Evolutionary conservation across 768 basidiomycete genomes (phyloP).

Genomic region (Phanerodontia chrysosporium): DNA sequence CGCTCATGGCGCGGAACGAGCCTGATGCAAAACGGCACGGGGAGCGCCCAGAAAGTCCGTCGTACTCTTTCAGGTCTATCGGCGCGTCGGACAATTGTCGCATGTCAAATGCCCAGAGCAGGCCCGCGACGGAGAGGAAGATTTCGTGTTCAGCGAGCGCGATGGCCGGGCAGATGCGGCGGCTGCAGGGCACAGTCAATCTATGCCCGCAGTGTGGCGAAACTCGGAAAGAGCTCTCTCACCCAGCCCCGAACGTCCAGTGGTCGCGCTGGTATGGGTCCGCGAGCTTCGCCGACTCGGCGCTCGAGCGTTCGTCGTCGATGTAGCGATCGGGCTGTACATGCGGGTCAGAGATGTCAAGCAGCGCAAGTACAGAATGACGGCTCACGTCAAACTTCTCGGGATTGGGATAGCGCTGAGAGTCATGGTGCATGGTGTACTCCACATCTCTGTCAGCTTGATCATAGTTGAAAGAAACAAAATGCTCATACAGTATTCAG

Average conservation of each 20-base stretch:
- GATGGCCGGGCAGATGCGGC: slow-evolving; percentile 39
- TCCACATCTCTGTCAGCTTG: background rate
- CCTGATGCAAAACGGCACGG: slow-evolving; percentile 36
- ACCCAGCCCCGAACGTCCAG: slow-evolving; percentile 50
- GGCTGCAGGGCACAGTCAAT: slow-evolving; percentile 3
- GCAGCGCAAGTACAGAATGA: background rate
- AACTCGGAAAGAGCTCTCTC: background rate
- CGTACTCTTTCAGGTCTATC: slow-evolving; percentile 43
- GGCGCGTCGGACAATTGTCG: slow-evolving; percentile 36
- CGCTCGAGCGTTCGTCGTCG: slow-evolving; percentile 31
- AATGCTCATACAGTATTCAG: slow-evolving; percentile 18
- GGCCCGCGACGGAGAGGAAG: slow-evolving; percentile 39
- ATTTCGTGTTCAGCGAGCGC: slow-evolving; percentile 43
- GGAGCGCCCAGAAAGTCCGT: slow-evolving; percentile 43
- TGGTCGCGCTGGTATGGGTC: slow-evolving; percentile 44
- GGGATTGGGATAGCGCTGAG: slow-evolving; percentile 35
- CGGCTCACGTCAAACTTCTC: slow-evolving; percentile 21
- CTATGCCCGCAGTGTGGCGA: background rate
- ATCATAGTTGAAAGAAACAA: background rate
- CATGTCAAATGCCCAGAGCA: slow-evolving; percentile 46
- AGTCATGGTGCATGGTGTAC: slow-evolving; percentile 23
- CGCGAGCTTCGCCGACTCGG: slow-evolving; percentile 40
- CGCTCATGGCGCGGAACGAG: slow-evolving; percentile 20
- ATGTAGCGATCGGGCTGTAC: slow-evolving; percentile 40
- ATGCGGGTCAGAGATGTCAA: background rate